Percentiles rank a stretch among this genome's conserved stretches.
phyloP scores from a whole-genome alignment of 306 rosid species.

The Chamaecrista fasciculata region DNA sequence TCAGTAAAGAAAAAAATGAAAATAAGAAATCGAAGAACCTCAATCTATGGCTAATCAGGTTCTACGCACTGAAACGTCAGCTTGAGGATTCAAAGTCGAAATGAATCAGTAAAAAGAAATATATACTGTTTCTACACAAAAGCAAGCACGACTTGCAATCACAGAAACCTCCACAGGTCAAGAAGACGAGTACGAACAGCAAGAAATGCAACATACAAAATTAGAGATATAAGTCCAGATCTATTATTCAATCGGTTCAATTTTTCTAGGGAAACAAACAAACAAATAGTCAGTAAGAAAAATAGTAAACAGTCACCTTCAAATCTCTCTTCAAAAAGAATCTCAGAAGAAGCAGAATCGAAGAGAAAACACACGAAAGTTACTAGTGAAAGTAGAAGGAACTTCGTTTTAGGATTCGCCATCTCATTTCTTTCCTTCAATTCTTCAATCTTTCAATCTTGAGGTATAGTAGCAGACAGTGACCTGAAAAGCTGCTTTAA shows the following conservation, averaged over 20 bases:
- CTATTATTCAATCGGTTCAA: neutral
- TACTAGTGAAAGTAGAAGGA: conserved; percentile 24
- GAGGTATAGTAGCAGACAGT: neutral
- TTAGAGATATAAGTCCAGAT: neutral
- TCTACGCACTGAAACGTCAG: neutral
- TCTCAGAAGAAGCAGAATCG: conserved; percentile 39
- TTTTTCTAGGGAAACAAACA: neutral
- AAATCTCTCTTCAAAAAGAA: conserved; percentile 59
- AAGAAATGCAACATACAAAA: neutral
- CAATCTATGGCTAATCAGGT: neutral
- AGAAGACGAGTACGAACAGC: neutral
- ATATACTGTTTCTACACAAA: neutral
- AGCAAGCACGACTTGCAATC: neutral
- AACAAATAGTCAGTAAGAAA: neutral
- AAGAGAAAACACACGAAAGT: conserved; percentile 11
- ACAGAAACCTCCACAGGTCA: neutral
- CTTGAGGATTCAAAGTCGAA: neutral
- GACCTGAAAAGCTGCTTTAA: neutral
- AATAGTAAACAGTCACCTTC: conserved; percentile 39
- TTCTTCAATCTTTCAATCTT: neutral
- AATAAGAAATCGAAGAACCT: neutral
- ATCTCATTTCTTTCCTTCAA: conserved; percentile 23
- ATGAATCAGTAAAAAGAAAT: neutral
- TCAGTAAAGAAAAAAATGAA: neutral
- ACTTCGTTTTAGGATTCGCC: neutral